A percentile compares a stretch with the other conserved stretches of the same genome.
Evolutionary conservation across 257 asterid species (phyloP).

Genomic region (Osmanthus fragrans): DNA sequence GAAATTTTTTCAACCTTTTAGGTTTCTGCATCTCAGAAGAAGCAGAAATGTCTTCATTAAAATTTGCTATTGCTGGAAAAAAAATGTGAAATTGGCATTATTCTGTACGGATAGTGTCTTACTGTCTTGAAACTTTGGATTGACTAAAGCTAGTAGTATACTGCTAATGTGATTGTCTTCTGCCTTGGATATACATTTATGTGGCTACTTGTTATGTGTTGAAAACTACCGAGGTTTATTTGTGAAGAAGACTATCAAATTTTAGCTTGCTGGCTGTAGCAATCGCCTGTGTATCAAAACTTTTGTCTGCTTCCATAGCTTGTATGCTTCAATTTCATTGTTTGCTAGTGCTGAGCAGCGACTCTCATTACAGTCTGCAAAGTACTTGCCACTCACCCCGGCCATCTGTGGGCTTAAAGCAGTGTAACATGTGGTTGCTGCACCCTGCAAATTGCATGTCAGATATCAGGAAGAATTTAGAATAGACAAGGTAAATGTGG

Average conservation of each 20-base stretch:
- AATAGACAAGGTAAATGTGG: not conserved
- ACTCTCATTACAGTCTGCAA: constrained; percentile 84
- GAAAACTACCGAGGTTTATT: constrained; percentile 10
- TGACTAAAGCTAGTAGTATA: constrained; percentile 21
- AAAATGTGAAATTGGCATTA: no score
- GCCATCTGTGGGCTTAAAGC: constrained; percentile 60
- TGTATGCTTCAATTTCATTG: constrained; percentile 51
- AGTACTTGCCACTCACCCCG: constrained; percentile 71
- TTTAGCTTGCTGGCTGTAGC: constrained; percentile 34
- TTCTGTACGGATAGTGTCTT: constrained; percentile 1
- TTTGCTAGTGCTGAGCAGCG: constrained; percentile 66
- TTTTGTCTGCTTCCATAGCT: constrained; percentile 69
- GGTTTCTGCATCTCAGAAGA: not conserved
- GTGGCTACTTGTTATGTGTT: constrained; percentile 50
- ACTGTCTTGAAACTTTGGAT: constrained; percentile 20
- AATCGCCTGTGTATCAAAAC: constrained; percentile 55
- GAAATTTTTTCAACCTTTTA: not conserved
- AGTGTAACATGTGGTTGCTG: constrained; percentile 84
- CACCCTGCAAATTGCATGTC: constrained; percentile 53
- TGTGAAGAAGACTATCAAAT: constrained; percentile 15
- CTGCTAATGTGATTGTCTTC: constrained; percentile 18
- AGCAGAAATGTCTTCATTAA: not conserved
- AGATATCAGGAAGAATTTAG: not conserved
- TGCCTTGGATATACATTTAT: constrained; percentile 28
- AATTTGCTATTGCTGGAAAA: no score